Conservation (phyloP, 1,139 yeast genomes). For the Yamadazyma epiphylla region DNA sequence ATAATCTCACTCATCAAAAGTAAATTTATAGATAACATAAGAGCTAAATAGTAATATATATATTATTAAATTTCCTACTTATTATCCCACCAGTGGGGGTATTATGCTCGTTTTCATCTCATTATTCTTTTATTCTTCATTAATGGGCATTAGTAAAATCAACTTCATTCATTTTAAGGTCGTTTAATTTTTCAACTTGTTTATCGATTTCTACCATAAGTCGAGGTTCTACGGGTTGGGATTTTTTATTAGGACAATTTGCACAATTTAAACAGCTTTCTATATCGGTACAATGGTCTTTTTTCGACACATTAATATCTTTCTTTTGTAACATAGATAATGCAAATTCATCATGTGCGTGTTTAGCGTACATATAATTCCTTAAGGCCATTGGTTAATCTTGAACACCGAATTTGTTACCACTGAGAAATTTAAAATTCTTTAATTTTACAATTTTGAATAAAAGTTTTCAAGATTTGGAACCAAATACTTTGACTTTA, state of each 20-base stretch:
- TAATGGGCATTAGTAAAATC: constrained; percentile 15
- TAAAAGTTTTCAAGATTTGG: no score
- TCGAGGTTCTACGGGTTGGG: constrained; percentile 5
- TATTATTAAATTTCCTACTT: neutral
- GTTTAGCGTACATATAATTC: constrained; percentile 42
- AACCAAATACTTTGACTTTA: no score
- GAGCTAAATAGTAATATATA: neutral
- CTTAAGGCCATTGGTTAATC: constrained; percentile 33
- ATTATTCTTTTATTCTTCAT: no score
- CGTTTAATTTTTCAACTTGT: constrained; percentile 6
- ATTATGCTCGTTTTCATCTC: no score
- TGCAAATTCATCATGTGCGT: constrained; percentile 21
- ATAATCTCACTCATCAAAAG: constrained; percentile 14
- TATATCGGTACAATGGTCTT: constrained; percentile 5
- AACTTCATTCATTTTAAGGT: constrained; percentile 9
- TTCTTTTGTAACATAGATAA: constrained; percentile 7
- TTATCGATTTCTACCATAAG: constrained; percentile 10
- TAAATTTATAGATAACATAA: neutral
- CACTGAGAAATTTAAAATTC: no score
- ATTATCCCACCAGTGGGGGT: neutral
- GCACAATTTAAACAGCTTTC: constrained; percentile 23
- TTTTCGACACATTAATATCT: constrained; percentile 1
- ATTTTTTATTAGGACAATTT: constrained; percentile 22
- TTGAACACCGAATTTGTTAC: neutral
- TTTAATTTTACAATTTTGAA: no score